These are phyloP conservation scores for Neospora caninum DNA, from an alignment of 169 alveolate species.

Conservation along the genomic window DNA sequence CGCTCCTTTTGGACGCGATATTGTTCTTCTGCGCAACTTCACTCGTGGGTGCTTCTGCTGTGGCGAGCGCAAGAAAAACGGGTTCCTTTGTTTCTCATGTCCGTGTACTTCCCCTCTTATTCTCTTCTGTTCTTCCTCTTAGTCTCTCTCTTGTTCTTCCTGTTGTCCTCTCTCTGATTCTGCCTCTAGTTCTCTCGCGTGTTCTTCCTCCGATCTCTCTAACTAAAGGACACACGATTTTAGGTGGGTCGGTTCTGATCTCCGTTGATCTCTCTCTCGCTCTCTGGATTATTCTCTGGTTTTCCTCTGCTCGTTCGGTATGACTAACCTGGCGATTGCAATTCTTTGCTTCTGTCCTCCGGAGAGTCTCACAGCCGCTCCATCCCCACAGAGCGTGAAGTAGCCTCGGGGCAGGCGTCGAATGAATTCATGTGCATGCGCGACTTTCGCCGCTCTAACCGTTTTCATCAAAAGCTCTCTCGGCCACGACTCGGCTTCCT, in stretches of 20 bases:
- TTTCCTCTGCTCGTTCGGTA: too few species aligned
- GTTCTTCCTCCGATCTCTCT: too few species aligned
- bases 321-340: slow-evolving; percentile 82
- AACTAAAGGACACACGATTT: too few species aligned
- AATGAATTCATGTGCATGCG: slow-evolving; percentile 86
- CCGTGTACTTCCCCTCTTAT: not conserved
- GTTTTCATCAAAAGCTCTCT: slow-evolving; percentile 77
- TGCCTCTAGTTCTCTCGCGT: not conserved
- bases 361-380: slow-evolving; percentile 72
- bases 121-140: not conserved
- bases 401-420: slow-evolving; percentile 76
- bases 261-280: not conserved
- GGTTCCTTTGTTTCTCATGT: not conserved
- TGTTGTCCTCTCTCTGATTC: not conserved
- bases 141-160: not conserved
- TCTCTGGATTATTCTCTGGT: not conserved
- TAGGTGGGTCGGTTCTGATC: too few species aligned
- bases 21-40: too few species aligned
- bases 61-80: too few species aligned
- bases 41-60: too few species aligned
- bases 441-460: slow-evolving; percentile 78
- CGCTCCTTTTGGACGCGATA: too few species aligned
- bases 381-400: slow-evolving; percentile 80
- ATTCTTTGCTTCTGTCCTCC: slow-evolving; percentile 88
- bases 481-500: slow-evolving; percentile 45